Percentiles rank a stretch among this genome's conserved stretches.
Evolutionary conservation across 768 basidiomycete species (phyloP).

Genomic region (Mycena polygramma): DNA sequence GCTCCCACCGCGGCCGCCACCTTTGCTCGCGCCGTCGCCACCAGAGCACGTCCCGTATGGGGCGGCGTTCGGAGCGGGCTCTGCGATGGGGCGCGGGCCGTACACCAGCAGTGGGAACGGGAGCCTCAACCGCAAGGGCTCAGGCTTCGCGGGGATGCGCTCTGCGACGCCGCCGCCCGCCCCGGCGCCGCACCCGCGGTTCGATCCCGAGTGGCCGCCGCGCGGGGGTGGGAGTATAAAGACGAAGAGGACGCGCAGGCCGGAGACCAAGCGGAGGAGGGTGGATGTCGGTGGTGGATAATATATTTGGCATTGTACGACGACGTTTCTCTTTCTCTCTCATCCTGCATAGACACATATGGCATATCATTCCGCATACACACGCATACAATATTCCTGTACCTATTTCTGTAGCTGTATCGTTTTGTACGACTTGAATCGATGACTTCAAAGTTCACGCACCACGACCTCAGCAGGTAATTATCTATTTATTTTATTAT

Average conservation of each 20-base stretch:
- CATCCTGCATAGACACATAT: too few species aligned
- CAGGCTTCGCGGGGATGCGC: slow-evolving; percentile 25
- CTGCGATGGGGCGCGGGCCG: slow-evolving; percentile 25
- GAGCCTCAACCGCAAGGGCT: slow-evolving; percentile 29
- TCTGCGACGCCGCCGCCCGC: background rate
- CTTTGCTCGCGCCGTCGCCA: background rate
- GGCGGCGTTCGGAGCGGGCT: slow-evolving; percentile 29
- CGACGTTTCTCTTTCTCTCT: background rate
- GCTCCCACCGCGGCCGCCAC: background rate
- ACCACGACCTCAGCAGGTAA: too few species aligned
- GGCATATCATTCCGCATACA: too few species aligned
- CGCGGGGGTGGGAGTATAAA: slow-evolving; percentile 10
- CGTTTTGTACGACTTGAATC: background rate
- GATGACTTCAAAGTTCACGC: too few species aligned
- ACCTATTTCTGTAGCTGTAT: background rate
- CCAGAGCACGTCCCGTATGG: slow-evolving; percentile 20
- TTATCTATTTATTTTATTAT: too few species aligned
- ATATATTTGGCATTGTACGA: background rate
- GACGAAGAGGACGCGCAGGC: slow-evolving; percentile 1
- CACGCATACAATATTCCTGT: too few species aligned
- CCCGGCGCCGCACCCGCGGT: slow-evolving; percentile 11
- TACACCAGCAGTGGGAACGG: background rate
- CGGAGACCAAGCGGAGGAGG: slow-evolving; percentile 20
- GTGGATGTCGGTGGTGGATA: background rate
- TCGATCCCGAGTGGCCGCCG: slow-evolving; percentile 30